A percentile compares a stretch with the other conserved stretches of the same genome.
phyloP scores from a whole-genome alignment of 257 asterid genomes.

The Salvia hispanica region DNA sequence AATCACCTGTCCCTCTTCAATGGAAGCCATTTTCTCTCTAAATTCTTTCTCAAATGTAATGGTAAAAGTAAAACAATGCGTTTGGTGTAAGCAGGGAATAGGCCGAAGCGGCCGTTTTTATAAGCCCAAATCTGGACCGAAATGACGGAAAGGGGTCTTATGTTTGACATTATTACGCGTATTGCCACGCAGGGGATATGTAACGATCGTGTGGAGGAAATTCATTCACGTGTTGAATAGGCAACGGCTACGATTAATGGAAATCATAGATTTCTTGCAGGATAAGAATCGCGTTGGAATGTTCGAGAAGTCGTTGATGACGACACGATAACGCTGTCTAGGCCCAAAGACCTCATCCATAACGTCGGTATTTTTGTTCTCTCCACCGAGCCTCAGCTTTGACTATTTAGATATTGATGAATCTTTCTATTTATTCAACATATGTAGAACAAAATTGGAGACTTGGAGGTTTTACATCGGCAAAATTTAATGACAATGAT shows the following conservation, averaged over 20 bases:
- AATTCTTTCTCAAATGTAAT: not conserved
- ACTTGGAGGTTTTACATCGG: too few relatives aligned
- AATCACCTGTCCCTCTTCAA: conserved; percentile 75
- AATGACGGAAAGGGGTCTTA: conserved; percentile 12
- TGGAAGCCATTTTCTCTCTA: conserved; percentile 43
- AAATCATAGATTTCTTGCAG: not conserved
- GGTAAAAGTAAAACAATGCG: conserved; percentile 12
- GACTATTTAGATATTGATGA: too few relatives aligned
- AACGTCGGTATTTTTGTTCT: too few relatives aligned
- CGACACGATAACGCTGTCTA: not conserved
- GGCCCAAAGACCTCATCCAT: too few relatives aligned
- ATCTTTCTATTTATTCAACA: too few relatives aligned
- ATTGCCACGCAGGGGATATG: conserved; percentile 16
- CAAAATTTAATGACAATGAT: too few relatives aligned
- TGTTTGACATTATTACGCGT: conserved; percentile 16
- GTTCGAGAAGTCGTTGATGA: not conserved
- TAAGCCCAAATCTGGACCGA: conserved; percentile 2
- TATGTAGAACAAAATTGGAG: too few relatives aligned
- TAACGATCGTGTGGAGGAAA: not conserved
- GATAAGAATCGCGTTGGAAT: conserved; percentile 24
- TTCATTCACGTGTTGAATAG: too few relatives aligned
- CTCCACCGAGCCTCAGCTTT: too few relatives aligned
- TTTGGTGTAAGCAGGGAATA: conserved; percentile 15
- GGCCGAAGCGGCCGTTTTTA: not conserved
- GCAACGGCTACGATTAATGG: too few relatives aligned